Evolutionary conservation across 2,329 filamentous ascomycete genomes (phyloP).

Genomic region (Rugonectria rugulosa): DNA sequence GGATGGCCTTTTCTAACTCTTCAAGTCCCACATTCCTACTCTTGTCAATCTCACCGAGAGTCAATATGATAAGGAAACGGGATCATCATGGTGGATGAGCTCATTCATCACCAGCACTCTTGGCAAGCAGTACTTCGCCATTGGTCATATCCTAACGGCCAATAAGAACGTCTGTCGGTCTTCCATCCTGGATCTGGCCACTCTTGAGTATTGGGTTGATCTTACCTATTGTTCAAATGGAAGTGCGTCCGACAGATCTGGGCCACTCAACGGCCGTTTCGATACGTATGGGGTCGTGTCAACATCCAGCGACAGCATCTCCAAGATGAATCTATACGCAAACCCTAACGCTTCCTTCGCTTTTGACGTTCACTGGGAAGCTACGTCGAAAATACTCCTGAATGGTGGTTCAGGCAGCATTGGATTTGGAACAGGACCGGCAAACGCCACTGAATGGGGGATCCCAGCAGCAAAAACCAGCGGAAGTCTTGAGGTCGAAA

Average conservation of each 20-base stretch:
- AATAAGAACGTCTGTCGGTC: neutral
- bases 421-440: neutral
- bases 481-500: neutral
- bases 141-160: constrained; percentile 1
- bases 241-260: neutral
- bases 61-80: neutral
- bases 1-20: too few species aligned
- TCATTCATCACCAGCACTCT: constrained; percentile 3
- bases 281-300: neutral
- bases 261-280: neutral
- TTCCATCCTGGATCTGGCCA: constrained; percentile 2
- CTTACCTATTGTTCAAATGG: neutral
- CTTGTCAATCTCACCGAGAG: neutral
- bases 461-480: neutral
- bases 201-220: constrained; percentile 1
- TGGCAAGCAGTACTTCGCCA: constrained; percentile 7
- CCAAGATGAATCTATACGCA: neutral
- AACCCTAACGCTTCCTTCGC: neutral
- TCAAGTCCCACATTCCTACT: neutral
- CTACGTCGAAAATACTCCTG: neutral
- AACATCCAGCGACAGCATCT: neutral
- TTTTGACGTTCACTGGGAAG: constrained; percentile 2
- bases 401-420: constrained; percentile 3
- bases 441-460: constrained; percentile 9
- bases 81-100: constrained; percentile 8